Conservation (phyloP, 1,284 basidiomycete genomes). For the Hypsizygus ulmarius region DNA sequence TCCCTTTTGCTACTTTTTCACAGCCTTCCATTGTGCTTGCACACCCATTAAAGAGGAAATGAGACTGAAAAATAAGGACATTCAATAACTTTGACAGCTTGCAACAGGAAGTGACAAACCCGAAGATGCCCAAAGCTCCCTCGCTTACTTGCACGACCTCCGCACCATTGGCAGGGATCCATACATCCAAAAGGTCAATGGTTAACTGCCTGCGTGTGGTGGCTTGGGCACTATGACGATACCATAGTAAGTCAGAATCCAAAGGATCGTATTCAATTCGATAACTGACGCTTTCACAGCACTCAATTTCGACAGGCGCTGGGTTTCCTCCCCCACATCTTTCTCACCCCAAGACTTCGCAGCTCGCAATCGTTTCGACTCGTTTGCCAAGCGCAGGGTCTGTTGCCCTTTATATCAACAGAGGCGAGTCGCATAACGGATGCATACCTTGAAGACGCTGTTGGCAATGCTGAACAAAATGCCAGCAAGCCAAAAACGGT, state of each 20-base stretch:
- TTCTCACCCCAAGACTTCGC: constrained; percentile 52
- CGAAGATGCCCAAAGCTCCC: constrained; percentile 80
- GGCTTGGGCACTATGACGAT: constrained; percentile 53
- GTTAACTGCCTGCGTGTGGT: constrained; percentile 75
- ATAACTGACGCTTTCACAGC: constrained; percentile 54
- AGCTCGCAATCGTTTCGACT: constrained; percentile 50
- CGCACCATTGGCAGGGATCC: constrained; percentile 86
- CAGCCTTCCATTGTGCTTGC: constrained; percentile 54
- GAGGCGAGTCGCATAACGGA: background rate
- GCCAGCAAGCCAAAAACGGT: constrained; percentile 90
- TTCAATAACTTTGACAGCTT: constrained; percentile 2
- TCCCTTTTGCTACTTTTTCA: constrained; percentile 42
- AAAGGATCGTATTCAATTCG: background rate
- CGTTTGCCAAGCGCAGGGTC: constrained; percentile 59
- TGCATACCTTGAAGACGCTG: constrained; percentile 61
- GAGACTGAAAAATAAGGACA: constrained; percentile 35
- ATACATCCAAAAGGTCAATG: constrained; percentile 81
- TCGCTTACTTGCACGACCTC: constrained; percentile 84
- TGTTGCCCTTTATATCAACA: constrained; percentile 22
- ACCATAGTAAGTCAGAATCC: constrained; percentile 9
- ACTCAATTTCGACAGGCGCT: constrained; percentile 59
- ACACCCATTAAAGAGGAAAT: constrained; percentile 58
- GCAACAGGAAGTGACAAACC: constrained; percentile 45
- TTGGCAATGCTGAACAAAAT: constrained; percentile 77
- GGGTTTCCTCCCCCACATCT: constrained; percentile 65